Percentiles rank a stretch among this genome's conserved stretches.
Evolutionary conservation across 202 grass and related monocot species (phyloP).

Genomic region (Carex sylvatica): DNA sequence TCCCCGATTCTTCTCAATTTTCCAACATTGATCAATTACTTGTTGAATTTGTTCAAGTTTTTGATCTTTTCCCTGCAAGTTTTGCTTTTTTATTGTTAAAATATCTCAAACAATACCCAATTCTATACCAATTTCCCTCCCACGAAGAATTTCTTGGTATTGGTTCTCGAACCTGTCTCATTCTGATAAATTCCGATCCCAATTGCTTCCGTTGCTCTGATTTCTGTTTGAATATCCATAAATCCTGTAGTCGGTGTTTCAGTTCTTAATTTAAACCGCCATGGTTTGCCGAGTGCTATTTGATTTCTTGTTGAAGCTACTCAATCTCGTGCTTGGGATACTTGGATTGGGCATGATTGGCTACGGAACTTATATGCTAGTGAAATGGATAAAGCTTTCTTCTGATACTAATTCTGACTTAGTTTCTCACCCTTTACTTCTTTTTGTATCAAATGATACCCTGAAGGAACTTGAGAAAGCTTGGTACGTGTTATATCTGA

Average conservation of each 20-base stretch:
- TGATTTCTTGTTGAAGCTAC: slow-evolving; percentile 72
- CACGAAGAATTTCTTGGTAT: background rate
- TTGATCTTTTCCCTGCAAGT: background rate
- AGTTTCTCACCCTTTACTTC: slow-evolving; percentile 26
- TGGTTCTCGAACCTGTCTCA: background rate
- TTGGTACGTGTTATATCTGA: slow-evolving; percentile 44
- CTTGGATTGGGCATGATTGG: slow-evolving; percentile 72
- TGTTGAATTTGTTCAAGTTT: background rate
- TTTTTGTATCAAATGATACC: slow-evolving; percentile 37
- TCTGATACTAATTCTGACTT: slow-evolving; percentile 30
- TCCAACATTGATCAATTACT: background rate
- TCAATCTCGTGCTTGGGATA: slow-evolving; percentile 63
- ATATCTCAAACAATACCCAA: background rate
- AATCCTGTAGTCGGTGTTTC: background rate
- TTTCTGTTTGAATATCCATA: background rate
- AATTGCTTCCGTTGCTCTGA: background rate
- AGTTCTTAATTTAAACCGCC: slow-evolving; percentile 2
- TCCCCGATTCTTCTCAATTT: background rate
- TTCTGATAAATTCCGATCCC: background rate
- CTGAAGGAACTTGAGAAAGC: slow-evolving; percentile 55
- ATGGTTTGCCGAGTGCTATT: slow-evolving; percentile 80
- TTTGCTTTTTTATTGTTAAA: background rate
- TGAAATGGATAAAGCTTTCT: slow-evolving; percentile 53
- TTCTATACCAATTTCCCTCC: background rate
- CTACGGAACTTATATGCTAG: slow-evolving; percentile 66